phyloP scores from a whole-genome alignment of 2,329 filamentous ascomycete genomes.

The Chrysoporthe puriensis region DNA sequence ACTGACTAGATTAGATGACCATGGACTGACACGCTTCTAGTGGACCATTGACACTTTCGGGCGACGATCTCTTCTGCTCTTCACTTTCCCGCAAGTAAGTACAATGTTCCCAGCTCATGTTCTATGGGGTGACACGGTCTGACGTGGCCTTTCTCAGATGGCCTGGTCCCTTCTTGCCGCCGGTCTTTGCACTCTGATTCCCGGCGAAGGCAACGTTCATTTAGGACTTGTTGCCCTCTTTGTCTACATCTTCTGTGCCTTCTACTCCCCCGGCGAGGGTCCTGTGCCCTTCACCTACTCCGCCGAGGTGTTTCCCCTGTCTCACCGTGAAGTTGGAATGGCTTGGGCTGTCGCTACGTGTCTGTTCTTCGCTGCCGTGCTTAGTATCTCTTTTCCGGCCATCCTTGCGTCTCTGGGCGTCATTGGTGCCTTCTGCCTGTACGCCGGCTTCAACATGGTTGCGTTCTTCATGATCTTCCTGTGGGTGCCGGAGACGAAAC shows the following conservation, averaged over 20 bases:
- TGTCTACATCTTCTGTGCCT: conserved; percentile 37
- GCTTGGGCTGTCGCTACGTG: conserved; percentile 70
- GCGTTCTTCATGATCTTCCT: conserved; percentile 61
- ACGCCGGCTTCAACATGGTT: conserved; percentile 59
- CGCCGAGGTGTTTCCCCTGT: conserved; percentile 72
- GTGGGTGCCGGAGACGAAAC: conserved; percentile 61
- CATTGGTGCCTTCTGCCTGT: conserved; percentile 53
- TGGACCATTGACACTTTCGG: conserved; percentile 71
- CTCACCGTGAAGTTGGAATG: conserved; percentile 74
- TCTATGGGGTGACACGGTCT: background rate
- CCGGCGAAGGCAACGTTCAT: conserved; percentile 30
- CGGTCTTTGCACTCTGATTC: conserved; percentile 57
- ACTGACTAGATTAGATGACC: background rate
- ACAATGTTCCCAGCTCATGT: background rate
- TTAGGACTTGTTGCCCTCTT: conserved; percentile 55
- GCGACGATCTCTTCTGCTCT: conserved; percentile 62
- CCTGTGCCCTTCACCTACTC: conserved; percentile 71
- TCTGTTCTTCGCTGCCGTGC: conserved; percentile 61
- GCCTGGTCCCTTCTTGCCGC: conserved; percentile 61
- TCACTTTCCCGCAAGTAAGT: conserved; percentile 66
- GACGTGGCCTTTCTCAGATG: conserved; percentile 44
- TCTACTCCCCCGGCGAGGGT: conserved; percentile 55
- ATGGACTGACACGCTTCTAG: background rate
- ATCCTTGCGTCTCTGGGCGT: conserved; percentile 53
- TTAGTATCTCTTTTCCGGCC: conserved; percentile 66